A percentile compares a stretch with the other conserved stretches of the same genome.
Conservation (phyloP, 345 rosid genomes). For the Arabis alpina region DNA sequence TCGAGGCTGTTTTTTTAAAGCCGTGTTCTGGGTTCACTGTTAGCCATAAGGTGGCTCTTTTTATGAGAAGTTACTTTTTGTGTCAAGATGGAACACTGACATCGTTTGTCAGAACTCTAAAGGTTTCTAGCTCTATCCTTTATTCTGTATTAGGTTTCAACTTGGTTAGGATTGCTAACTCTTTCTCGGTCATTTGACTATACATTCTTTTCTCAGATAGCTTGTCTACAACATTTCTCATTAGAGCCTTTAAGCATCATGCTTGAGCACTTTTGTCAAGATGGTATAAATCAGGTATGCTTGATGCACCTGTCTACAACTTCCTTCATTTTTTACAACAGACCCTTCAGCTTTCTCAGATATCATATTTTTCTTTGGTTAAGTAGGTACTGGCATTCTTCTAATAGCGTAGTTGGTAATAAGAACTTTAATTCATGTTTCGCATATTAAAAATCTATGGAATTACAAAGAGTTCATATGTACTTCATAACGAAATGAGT, state of each 20-base stretch:
- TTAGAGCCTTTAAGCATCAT: slow-evolving; percentile 71
- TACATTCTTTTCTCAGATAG: slow-evolving; percentile 61
- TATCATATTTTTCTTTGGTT: slow-evolving; percentile 18
- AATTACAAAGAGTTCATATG: slow-evolving; percentile 6
- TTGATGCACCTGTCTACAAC: slow-evolving; percentile 24
- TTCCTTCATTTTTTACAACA: neutral
- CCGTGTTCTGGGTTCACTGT: slow-evolving; percentile 72
- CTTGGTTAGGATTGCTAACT: slow-evolving; percentile 12
- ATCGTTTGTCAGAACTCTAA: slow-evolving; percentile 81
- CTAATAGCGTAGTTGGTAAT: slow-evolving; percentile 9
- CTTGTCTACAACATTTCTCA: slow-evolving; percentile 85
- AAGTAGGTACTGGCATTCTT: slow-evolving; percentile 14
- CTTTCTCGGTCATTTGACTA: slow-evolving; percentile 23
- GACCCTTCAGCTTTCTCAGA: slow-evolving; percentile 17
- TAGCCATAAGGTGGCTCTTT: slow-evolving; percentile 72
- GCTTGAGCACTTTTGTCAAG: slow-evolving; percentile 54
- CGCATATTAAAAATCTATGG: neutral
- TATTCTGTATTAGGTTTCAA: slow-evolving; percentile 25
- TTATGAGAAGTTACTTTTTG: slow-evolving; percentile 76
- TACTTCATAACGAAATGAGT: neutral
- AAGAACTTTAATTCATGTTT: slow-evolving; percentile 26
- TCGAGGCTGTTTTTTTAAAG: slow-evolving; percentile 78
- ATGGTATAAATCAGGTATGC: slow-evolving; percentile 57
- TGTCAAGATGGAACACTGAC: slow-evolving; percentile 89
- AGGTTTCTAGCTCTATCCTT: slow-evolving; percentile 55